A percentile compares a stretch with the other conserved stretches of the same genome.
These are phyloP conservation scores for Pseudonitzschia multistriata DNA, from an alignment of 108 stramenopile species.

Conservation along the genomic window DNA sequence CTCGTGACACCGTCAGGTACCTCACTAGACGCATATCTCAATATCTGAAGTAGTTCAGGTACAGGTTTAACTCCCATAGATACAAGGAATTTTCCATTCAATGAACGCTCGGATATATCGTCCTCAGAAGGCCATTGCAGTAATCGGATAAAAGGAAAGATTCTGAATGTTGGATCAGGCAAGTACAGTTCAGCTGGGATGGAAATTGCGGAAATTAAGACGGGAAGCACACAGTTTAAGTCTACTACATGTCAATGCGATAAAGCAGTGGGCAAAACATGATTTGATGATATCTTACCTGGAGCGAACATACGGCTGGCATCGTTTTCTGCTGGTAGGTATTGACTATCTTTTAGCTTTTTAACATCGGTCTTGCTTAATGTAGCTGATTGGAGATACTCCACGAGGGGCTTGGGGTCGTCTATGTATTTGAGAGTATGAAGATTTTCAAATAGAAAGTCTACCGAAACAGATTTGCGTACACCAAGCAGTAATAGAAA, in stretches of 20 bases:
- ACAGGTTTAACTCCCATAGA: constrained; percentile 52
- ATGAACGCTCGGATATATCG: constrained; percentile 46
- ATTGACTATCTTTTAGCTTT: constrained; percentile 57
- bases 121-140: constrained; percentile 74
- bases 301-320: constrained; percentile 56
- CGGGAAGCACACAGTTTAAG: not conserved
- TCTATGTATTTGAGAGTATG: constrained; percentile 62
- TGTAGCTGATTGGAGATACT: constrained; percentile 64
- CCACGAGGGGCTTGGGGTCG: constrained; percentile 72
- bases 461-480: constrained; percentile 68
- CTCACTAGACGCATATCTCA: constrained; percentile 41
- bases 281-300: not conserved
- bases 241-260: too few species aligned
- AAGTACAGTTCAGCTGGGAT: constrained; percentile 36
- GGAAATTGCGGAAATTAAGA: not conserved
- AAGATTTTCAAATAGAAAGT: constrained; percentile 69
- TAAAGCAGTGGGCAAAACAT: constrained; percentile 27
- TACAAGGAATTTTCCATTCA: constrained; percentile 59
- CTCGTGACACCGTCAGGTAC: constrained; percentile 38
- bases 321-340: constrained; percentile 71
- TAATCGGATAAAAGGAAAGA: constrained; percentile 61
- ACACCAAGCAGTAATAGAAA: constrained; percentile 71
- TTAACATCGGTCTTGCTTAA: constrained; percentile 53
- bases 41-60: constrained; percentile 50
- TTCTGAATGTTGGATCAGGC: constrained; percentile 44